These are phyloP conservation scores for Paramecium pentaurelia DNA, from an alignment of 73 alveolate genomes.

Conservation along the genomic window DNA sequence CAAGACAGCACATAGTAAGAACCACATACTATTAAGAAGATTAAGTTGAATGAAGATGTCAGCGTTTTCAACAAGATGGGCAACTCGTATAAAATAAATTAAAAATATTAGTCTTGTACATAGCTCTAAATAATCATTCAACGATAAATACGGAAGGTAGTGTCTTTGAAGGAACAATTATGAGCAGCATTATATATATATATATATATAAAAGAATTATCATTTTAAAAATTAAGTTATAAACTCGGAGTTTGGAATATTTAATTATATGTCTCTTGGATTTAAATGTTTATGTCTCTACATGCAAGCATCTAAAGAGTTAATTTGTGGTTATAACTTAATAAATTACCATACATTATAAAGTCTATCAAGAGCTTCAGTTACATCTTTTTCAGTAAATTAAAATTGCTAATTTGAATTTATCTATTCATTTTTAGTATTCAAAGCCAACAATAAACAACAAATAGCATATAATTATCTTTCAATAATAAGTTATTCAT, in stretches of 20 bases:
- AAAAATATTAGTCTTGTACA: neutral
- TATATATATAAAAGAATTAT: neutral
- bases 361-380: neutral
- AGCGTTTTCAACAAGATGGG: slow-evolving; percentile 7
- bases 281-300: neutral
- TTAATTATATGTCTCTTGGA: neutral
- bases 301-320: neutral
- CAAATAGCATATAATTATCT: neutral
- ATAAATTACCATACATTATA: neutral
- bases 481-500: neutral
- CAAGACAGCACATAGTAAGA: slow-evolving; percentile 16
- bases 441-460: neutral
- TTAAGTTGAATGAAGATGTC: neutral
- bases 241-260: neutral
- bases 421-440: neutral
- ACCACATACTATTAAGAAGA: slow-evolving; percentile 13
- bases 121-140: neutral
- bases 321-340: neutral
- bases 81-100: neutral
- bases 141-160: slow-evolving; percentile 11
- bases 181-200: slow-evolving; percentile 23
- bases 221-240: neutral
- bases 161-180: neutral
- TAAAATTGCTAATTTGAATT: neutral
- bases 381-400: neutral